Evolutionary conservation across 768 basidiomycete species (phyloP).

Genomic region (Lentinula raphanica): DNA sequence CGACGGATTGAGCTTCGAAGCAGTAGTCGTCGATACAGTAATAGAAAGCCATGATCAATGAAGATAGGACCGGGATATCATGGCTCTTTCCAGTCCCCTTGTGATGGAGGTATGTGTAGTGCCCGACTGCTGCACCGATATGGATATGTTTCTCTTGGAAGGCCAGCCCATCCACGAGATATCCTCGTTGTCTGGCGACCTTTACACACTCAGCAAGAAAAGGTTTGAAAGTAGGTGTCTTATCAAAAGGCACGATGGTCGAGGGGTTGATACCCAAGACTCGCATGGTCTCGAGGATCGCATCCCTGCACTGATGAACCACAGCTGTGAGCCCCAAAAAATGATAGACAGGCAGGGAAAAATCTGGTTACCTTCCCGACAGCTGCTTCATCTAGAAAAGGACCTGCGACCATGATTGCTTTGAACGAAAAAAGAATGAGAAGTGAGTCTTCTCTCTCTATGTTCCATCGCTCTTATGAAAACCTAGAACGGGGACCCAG

Average conservation of each 20-base stretch:
- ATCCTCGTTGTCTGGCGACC: slow-evolving; percentile 2
- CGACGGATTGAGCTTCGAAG: not conserved
- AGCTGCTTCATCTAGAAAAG: no score
- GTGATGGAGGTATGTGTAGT: slow-evolving; percentile 8
- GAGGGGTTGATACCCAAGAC: slow-evolving; percentile 5
- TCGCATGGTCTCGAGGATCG: slow-evolving; percentile 8
- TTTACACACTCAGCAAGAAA: slow-evolving; percentile 9
- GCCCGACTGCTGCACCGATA: slow-evolving; percentile 10
- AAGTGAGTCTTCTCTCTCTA: no score
- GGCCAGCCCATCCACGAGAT: not conserved
- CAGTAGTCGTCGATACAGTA: slow-evolving; percentile 9
- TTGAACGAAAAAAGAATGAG: no score
- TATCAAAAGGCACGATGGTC: slow-evolving; percentile 4
- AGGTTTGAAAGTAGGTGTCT: slow-evolving; percentile 7
- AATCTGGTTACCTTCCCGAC: no score
- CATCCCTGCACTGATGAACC: slow-evolving; percentile 2
- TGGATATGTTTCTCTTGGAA: slow-evolving; percentile 7
- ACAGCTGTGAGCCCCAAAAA: not conserved
- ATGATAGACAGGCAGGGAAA: not conserved
- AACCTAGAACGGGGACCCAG: no score
- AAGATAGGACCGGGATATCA: slow-evolving; percentile 1
- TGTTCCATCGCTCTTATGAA: no score
- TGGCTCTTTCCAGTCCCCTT: not conserved
- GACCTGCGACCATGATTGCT: no score
- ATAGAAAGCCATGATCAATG: slow-evolving; percentile 4